Base-by-base conservation (phyloP, 192 early-diverging fungal genomes). In the Linnemannia hyalina region DNA sequence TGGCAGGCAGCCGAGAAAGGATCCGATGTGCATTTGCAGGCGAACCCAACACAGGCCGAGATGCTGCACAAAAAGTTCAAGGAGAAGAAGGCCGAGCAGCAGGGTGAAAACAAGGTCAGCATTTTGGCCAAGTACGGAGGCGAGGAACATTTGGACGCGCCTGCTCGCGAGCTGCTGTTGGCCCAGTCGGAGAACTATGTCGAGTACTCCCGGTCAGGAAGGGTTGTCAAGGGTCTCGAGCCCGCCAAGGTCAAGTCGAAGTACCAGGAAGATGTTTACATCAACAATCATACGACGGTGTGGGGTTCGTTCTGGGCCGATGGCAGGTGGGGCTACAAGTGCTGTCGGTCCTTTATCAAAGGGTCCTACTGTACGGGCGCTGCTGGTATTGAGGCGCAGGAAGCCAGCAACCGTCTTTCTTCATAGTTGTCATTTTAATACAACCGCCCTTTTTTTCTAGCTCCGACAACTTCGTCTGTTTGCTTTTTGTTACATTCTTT, bases 281-380 rank as follows among this genome's bases (percentile, higher is more conserved):
- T 90, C 49, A 91, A 95, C 77, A 99, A 98, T 82, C 98, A 99
- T 89, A 93, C 90, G 9, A 84, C 93, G 32, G 93, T 99, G 26
- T 99, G 96, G 97, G 99, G 99, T 2, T 98, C 97, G 36, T 99
- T 93, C 85, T 99, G 99, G 99, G 90, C 92, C 40, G 95, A 97
- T 82, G 97, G 97, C 13, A 91, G 94, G 60, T 99, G 98, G 99
- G 99, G 99, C 32, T 99, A 98, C 90, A 91, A 92, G 54, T 99
- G 99, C 83, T 99, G 99, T 88, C 94, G 93, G 57, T 93, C 95
- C 47, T 93, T 94, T 68, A 80, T 93, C 49, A 90, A 93, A 70
- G 97, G 94, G 76, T 93, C 97, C 22, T 99, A 99, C 88, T 99
- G 99, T 81, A 97, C 96, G 26, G 95, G 96, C n/a, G 78, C 86